phyloP scores from a whole-genome alignment of 78 protist genomes.

The Emiliania huxleyi region DNA sequence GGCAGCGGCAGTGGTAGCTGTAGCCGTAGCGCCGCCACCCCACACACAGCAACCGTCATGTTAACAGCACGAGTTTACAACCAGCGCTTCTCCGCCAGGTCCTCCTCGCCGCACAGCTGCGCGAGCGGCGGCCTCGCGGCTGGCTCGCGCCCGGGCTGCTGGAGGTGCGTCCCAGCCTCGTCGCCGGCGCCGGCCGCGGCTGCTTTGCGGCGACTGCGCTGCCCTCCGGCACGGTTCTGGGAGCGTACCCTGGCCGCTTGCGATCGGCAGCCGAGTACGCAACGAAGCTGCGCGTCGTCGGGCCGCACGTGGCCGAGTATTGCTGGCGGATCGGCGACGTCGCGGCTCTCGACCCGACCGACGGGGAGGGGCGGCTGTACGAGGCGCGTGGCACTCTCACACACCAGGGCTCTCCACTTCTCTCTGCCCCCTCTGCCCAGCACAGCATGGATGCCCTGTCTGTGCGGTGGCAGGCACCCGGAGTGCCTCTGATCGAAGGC shows the following conservation, averaged over 20 bases:
- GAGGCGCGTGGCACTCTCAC: background rate
- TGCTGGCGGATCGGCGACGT: background rate
- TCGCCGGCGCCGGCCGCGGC: background rate
- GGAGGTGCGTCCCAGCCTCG: background rate
- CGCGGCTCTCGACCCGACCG: background rate
- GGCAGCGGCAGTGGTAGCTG: too few species aligned
- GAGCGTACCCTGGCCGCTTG: background rate
- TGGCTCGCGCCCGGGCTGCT: background rate
- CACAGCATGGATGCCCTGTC: too few species aligned
- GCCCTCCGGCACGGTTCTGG: background rate
- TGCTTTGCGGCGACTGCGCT: background rate
- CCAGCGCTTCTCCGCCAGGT: too few species aligned
- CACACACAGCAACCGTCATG: too few species aligned
- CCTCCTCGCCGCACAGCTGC: too few species aligned
- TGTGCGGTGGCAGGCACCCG: too few species aligned
- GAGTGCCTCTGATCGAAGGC: background rate
- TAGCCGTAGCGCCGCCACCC: too few species aligned
- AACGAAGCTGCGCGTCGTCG: background rate
- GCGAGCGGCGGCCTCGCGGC: background rate
- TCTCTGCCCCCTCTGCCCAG: background rate
- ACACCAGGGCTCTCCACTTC: too few species aligned
- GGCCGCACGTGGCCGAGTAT: background rate
- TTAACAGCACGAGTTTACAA: too few species aligned
- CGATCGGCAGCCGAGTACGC: background rate
- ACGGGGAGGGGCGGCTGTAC: background rate